Evolutionary conservation across 2,329 filamentous ascomycete genomes (phyloP), one percentile per base, ranked within the genome.

Genomic region (Aspergillus cejpii): DNA sequence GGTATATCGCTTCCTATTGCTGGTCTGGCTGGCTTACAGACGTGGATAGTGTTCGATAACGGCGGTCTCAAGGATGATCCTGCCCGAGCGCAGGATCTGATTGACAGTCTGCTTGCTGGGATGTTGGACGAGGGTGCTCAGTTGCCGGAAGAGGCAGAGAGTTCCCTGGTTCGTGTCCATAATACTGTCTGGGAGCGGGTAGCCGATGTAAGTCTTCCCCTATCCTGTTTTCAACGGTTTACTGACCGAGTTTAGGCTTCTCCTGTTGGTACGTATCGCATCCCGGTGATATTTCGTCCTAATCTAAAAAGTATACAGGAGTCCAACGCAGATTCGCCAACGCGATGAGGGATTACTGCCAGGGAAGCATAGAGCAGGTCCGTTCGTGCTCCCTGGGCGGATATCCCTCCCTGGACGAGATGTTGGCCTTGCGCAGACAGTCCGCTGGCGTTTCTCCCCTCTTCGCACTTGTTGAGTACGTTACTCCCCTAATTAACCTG

Each of bases 11-110:
- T 14, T 17, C n/a, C 19, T 11, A 6, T 1, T 6, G 14, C 10
- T 6, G 7, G n/a, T 40, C 5, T 17, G 8, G 4, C n/a, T 41
- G 23, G 5, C 33, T 46, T 14, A 41, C 17, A 14, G 15, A 12
- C n/a, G 3, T 5, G 23, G 37, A 12, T 36, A 66, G 54, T 51
- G 27, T 62, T 63, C 23, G 61, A 64, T 37, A 61, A 63, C 38
- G 62, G 62, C 1, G 46, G 49, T n/a, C 47, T 63, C 15, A 57
- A 51, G 28, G 44, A 54, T 14, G 52, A 63, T 34, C 48, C 48
- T 2, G 38, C 44, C 3, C 44, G 45, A 11, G 58, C 62, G 1
- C 49, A 56, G 7, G 39, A 48, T 5, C 42, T 64, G 17, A 44
- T 56, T n/a, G 53, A 57, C 11, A 43, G 50, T 14, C 45, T 61